A percentile compares a stretch with the other conserved stretches of the same genome.
These are phyloP conservation scores for Dactylonectria macrodidyma DNA, from an alignment of 2,329 filamentous ascomycete species.

Conservation along the genomic window DNA sequence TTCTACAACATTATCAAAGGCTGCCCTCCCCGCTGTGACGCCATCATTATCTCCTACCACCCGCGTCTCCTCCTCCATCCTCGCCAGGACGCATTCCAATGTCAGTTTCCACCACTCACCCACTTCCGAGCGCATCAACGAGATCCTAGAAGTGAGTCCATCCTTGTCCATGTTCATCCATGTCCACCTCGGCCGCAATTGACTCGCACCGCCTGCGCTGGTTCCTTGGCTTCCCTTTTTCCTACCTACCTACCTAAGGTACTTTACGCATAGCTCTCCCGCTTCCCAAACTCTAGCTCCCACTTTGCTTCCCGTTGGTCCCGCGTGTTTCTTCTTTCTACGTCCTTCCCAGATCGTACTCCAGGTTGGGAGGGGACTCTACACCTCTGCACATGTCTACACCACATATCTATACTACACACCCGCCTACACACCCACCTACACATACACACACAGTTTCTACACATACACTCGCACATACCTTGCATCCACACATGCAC, in stretches of 20 bases:
- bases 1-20: slow-evolving; percentile 13
- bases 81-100: slow-evolving; percentile 37
- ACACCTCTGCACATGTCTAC: no score
- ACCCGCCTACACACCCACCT: no score
- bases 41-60: slow-evolving; percentile 31
- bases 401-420: no score
- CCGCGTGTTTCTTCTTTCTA: no score
- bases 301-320: no score
- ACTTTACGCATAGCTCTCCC: slow-evolving; percentile 2
- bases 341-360: no score
- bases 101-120: slow-evolving; percentile 41
- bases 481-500: not conserved
- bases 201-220: slow-evolving; percentile 5
- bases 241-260: no score
- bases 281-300: slow-evolving; percentile 34
- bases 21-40: slow-evolving; percentile 26
- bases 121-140: slow-evolving; percentile 58
- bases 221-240: not conserved
- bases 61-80: slow-evolving; percentile 19
- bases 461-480: not conserved
- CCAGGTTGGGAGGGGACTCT: no score
- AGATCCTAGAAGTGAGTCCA: slow-evolving; percentile 62
- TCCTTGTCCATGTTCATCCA: slow-evolving; percentile 34
- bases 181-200: slow-evolving; percentile 8
- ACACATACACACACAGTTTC: no score